Evolutionary conservation across 2,329 filamentous ascomycete species (phyloP), one percentile per base, ranked within the genome.

Genomic region (Trichoderma sp.): DNA sequence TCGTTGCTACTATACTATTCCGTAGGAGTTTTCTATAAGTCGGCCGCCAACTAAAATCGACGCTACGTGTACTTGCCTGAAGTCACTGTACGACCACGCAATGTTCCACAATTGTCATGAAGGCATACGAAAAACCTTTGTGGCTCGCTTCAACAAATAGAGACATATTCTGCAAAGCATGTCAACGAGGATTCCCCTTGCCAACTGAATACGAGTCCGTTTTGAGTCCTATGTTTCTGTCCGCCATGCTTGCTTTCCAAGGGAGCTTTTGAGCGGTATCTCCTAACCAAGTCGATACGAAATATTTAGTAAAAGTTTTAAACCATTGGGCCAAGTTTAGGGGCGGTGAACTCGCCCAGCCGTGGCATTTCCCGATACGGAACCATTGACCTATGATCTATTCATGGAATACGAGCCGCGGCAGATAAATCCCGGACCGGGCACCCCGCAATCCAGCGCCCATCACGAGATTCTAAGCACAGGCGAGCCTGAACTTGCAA

Each of bases 381-480:
- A 31, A 57, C 62, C 52, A n/a, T 65, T 47, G 24, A 43, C 40
- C 40, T 43, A 57, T 29, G 24, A 24, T 43, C 37, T 58, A 65
- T 66, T 57, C 63, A 29, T 58, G 37, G 63, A 66, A 66, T 66
- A 66, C 63, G 63, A 66, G 63, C n/a, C 3, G 63, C 63, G 37
- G 63, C 37, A 47, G 63, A 66, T 58, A 40, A 10, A 40, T 55
- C 47, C 61, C 31, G 33, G 47, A 14, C 29, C 14, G 21, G 43
- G 35, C 40, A 43, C 52, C 52, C 63, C 63, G 47, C 64, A 59
- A 8, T 40, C 29, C 52, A 16, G 57, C 63, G 53, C 63, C 37
- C 21, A 37, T 21, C 33, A 24, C 29, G 33, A 43, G 61, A 55
- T 64, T 55, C 7, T 8, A 56, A 31, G 40, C 21, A 27, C 10